Base-by-base conservation (phyloP, 2,329 filamentous ascomycete species). In the Coniochaeta hoffmannii region DNA sequence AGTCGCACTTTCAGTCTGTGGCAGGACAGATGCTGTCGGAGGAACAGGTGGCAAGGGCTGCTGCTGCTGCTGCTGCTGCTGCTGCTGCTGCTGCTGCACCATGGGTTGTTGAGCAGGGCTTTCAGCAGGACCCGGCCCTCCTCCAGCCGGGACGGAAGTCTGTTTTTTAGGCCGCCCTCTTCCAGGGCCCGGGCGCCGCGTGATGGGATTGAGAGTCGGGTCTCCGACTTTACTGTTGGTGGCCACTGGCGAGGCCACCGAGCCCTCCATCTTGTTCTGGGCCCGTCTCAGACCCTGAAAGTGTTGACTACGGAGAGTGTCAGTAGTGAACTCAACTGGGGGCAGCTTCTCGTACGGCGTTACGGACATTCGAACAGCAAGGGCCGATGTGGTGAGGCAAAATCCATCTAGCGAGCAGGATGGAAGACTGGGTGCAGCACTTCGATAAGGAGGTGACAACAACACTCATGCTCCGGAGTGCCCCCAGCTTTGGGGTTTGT, bases 241-340 rank as follows among this genome's bases (percentile, higher is more conserved):
- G 19, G 76, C 72, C 10, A 62, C 57, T 49, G 22, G 64, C 55
- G 9, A 72, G 69, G 57, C 34, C 26, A 53, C 51, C 50, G 22
- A 51, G 34, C 19, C 69, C 17, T 81, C 80, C 17, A 71, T 65
- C 63, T 82, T 83, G 61, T 79, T 76, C 62, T 82, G 78, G 22
- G 78, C 74, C 41, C 81, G 70, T 26, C 80, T 73, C 17, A 85
- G 73, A 28, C 80, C 80, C 63, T 84, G 81, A 56, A 84, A 84
- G 62, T 84, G 81, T 72, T 84, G 81, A 2, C 50, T 53, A 38
- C 38, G 26, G 31, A 14, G 7, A 50, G 30, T 11, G 15, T 51
- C 12, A 51, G 41, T 28, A 11, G 22, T 12, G 24, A 17, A 26
- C 24, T n/a, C n/a, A 12, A 24, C 14, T 10, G 6, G 19, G n/a